Base-by-base conservation (phyloP, 2,329 filamentous ascomycete genomes). In the Neonectria punicea region DNA sequence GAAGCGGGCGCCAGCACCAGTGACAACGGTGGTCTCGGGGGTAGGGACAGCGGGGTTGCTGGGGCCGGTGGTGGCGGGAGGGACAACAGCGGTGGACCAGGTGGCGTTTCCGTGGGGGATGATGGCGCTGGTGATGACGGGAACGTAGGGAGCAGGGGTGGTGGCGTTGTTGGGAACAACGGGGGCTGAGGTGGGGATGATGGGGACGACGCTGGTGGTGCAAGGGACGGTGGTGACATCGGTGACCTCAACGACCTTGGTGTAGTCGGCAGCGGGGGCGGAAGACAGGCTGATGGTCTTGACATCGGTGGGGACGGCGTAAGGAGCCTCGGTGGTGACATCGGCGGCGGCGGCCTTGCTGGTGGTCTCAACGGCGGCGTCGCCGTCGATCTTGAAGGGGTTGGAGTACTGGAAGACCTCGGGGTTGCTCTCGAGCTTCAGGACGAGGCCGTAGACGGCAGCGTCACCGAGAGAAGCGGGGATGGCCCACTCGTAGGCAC, bases 401-500 rank as follows among this genome's bases (percentile, higher is more conserved):
- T 84, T 85, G 61, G 86, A 88, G 84, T 85, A 90, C 83, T 90
- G 87, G 84, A 87, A 88, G 74, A 83, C 78, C 11, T 54, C 67
- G 22, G 80, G 58, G 79, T 88, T 75, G 68, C 77, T 78, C 70
- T 86, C 83, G 39, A 84, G 81, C 67, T 77, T 76, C 78, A 91
- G 80, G 79, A 83, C 80, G 75, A 91, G 80, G 69, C 88, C 89
- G 78, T 90, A 90, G 73, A 83, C 82, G 57, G 79, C 80, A 44
- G 80, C 74, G 62, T 72, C 72, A 67, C 83, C 85, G 30, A 86
- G 81, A 30, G 74, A 67, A 65, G 80, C 73, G 74, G 80, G 80
- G 56, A 90, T 81, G 25, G 73, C 67, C 88, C 88, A 90, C 65
- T 65, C 70, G 81, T 80, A 89, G 18, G 73, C 70, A 59, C 81